Base-by-base conservation (phyloP, 768 basidiomycete species). In the Pleurotus giganteus region DNA sequence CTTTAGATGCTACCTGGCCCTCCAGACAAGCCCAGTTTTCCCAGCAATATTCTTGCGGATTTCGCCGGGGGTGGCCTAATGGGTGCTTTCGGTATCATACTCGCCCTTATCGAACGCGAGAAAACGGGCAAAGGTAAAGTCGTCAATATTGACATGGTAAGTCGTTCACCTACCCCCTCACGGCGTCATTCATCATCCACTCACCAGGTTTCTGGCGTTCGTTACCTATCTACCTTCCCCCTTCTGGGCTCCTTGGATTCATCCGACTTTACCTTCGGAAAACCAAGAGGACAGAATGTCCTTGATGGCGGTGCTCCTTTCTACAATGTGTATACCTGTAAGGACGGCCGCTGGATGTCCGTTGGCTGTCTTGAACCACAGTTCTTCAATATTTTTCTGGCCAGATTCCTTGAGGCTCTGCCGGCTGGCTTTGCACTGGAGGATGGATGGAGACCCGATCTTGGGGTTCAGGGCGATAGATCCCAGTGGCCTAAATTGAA, bases 271-370 rank as follows among this genome's bases (percentile, higher is more conserved):
- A 58, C 67, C 3, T 78, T 79, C 58, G 64, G 66, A 19, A 69
- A 70, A 23, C 67, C 69, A 21, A 75, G 86, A 52, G 87, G 86
- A 19, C 67, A 69, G 4, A 87, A 88, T 60, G 39, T 77, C 1
- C 79, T 93, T 19, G 91, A 91, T 59, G 88, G 89, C 0, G 89
- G 88, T 3, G 79, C 88, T 4, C 91, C 91, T 0, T 91, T 84
- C 71, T 94, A 94, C 62, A 77, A 76, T 56, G 70, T 89, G 8
- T 92, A 94, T 61, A 75, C 77, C 0, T 91, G 89, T 64, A 74
- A 82, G 54, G 89, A 88, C 64, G 85, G 85, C 1, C 71, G 77
- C 34, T 90, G 82, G 79, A 88, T 94, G 79, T 82, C 85, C 2
- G 80, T 93, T 24, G 89, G 82, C 26, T 89, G 88, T 62, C 65